Base-by-base conservation (phyloP, 2,329 filamentous ascomycete species). In the Fusarium xyrophilum region DNA sequence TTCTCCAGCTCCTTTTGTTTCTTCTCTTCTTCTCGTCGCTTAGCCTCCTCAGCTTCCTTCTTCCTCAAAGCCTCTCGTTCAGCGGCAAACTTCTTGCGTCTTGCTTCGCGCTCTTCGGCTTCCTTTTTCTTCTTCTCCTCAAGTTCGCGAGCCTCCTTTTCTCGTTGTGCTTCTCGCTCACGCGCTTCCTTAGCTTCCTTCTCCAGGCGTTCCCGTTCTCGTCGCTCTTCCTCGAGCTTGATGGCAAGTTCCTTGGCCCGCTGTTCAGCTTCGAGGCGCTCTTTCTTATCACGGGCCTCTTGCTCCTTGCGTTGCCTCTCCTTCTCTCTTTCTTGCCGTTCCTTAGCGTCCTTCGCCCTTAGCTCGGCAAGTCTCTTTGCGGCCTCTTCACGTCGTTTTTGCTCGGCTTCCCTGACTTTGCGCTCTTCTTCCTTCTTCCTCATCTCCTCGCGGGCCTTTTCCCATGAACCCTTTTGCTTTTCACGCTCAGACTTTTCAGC, bases 371-470 rank as follows among this genome's bases (percentile, higher is more conserved):
- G 75, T 56, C 82, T 79, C 60, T 80, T 83, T 36, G 84, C 81
- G 6, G 84, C 79, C n/a, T 88, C 86, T 35, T 88, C 86, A 40
- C 83, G 84, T 65, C 84, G 82, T 68, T 87, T 86, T 66, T 86
- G 84, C 66, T 91, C 88, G 6, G 86, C 87, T 67, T 89, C 87
- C 65, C 82, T 85, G 5, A 81, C 81, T 72, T 84, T 89, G 14
- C 88, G 87, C 67, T 91, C 88, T 68, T 89, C 88, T 69, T 90
- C 89, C 57, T 85, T 84, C 60, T 82, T 85, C 43, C 86, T 82
- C 23, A 86, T 90, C 69, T 91, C 89, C 73, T 92, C 89, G 56
- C 89, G 82, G 6, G 89, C 89, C 75, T 87, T 90, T 70, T 91
- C 89, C 89, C 89, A 91, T 1, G 86, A 82, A 12, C 82, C 81